phyloP scores from a whole-genome alignment of 768 basidiomycete species.

The Xerocomellus dryophilus region DNA sequence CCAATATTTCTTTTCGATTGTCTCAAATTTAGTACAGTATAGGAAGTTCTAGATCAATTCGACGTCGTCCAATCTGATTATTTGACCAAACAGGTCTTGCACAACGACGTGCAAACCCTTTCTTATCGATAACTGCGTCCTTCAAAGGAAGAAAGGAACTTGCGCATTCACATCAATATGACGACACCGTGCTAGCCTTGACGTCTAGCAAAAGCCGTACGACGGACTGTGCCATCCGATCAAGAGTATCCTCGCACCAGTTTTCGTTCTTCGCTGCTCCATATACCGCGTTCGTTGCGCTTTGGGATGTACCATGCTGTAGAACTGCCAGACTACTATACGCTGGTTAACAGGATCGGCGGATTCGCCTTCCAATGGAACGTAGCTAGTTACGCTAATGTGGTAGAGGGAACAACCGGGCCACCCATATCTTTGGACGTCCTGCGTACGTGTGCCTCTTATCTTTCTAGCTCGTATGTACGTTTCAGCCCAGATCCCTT shows the following conservation, averaged over 20 bases:
- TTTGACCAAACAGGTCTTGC: background rate
- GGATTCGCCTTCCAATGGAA: background rate
- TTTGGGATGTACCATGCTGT: conserved; percentile 2
- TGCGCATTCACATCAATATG: background rate
- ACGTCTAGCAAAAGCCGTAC: background rate
- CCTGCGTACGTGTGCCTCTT: conserved; percentile 16
- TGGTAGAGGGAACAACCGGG: conserved; percentile 13
- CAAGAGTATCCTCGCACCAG: conserved; percentile 4
- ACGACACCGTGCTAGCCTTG: background rate
- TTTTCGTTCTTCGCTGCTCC: background rate
- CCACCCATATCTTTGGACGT: conserved; percentile 15
- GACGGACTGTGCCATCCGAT: background rate
- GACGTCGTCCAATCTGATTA: background rate
- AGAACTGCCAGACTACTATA: background rate
- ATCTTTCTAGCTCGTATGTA: conserved; percentile 20
- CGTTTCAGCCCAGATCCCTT: conserved; percentile 6
- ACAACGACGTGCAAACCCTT: background rate
- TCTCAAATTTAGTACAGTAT: conserved; percentile 15
- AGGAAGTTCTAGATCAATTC: conserved; percentile 2
- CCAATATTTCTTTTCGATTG: background rate
- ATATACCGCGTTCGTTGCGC: background rate
- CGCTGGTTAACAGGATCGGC: background rate
- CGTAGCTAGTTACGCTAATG: background rate
- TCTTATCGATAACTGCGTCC: background rate
- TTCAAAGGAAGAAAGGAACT: background rate